Evolutionary conservation across 768 basidiomycete genomes (phyloP), one percentile per base, ranked within the genome.

Genomic region (Mycena metata): DNA sequence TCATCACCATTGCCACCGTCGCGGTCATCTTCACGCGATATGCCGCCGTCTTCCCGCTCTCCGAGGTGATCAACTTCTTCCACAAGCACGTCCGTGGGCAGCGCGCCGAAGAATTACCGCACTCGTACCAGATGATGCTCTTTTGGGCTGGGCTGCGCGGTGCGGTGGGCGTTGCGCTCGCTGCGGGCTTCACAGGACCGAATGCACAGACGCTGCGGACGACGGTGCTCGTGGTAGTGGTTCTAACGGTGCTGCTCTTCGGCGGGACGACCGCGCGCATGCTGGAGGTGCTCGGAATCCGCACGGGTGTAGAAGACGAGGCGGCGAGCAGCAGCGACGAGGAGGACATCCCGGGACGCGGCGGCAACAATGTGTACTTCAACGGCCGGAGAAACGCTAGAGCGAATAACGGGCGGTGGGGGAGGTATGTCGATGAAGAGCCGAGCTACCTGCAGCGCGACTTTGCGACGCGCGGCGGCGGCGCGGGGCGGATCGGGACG

Each of bases 41-140:
- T 76, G 92, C 90, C 0, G 95, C 96, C 19, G 96, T 98, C 19
- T 99, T 99, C 85, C 97, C 97, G 1, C 86, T 99, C 19, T 95
- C 96, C 5, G 94, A 96, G 73, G 88, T 88, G 30, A 98, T 99
- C 89, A 99, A 99, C 82, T 86, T 98, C 71, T 91, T 98, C 85
- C 92, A 91, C 73, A 82, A 80, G 66, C 93, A 96, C 67, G 91
- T 88, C 3, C 89, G 95, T 1, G 96, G 96, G 1, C 94, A 96
- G 75, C 88, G 96, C 46, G 82, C 86, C 24, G 96, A 98, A 71
- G 96, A 98, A 73, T 83, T 99, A 6, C 96, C 98, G 1, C 96
- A 99, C 79, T 96, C 96, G 13, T 98, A 99, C 76, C 96, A 98
- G 74, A 97, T 99, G 95, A 98, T 99, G 96, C 82, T 99, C 17